These are phyloP conservation scores for Fraxinus dipetala DNA, from an alignment of 305 asterid genomes.

Conservation along the genomic window DNA sequence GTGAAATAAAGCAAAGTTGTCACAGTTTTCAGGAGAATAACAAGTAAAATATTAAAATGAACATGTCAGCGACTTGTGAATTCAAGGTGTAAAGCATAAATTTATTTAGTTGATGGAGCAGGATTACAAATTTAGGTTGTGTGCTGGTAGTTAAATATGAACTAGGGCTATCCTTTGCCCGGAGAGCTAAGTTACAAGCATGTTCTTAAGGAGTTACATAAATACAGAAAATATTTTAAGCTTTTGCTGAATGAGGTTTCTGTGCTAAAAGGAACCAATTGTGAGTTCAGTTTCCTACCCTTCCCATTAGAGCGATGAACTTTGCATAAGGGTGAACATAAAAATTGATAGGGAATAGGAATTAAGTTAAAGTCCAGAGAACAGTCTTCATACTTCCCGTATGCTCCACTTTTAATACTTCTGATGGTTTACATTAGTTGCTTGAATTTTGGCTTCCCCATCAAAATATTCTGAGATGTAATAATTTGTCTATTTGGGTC, in stretches of 20 bases:
- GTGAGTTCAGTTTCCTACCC: background rate
- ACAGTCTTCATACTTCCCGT: background rate
- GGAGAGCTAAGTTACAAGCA: background rate
- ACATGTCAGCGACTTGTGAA: background rate
- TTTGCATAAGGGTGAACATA: background rate
- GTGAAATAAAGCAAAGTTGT: background rate
- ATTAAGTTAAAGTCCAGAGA: background rate
- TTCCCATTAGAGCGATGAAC: background rate
- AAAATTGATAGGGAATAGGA: background rate
- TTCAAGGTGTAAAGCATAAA: background rate
- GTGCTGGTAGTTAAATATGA: background rate
- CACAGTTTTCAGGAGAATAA: background rate
- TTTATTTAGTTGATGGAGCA: slow-evolving; percentile 3
- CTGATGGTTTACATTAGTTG: slow-evolving; percentile 12
- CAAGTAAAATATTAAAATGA: background rate
- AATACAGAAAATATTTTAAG: background rate
- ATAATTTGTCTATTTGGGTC: slow-evolving; percentile 20
- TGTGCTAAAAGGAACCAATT: slow-evolving; percentile 2
- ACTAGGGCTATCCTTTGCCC: background rate
- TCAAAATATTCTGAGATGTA: background rate
- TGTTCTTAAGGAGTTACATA: background rate
- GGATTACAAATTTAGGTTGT: background rate
- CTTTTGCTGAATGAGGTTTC: slow-evolving; percentile 7
- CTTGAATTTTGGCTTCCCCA: background rate
- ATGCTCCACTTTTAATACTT: background rate